Base-by-base conservation (phyloP, 164 flowering plant genomes). In the Nymphaea colorata region DNA sequence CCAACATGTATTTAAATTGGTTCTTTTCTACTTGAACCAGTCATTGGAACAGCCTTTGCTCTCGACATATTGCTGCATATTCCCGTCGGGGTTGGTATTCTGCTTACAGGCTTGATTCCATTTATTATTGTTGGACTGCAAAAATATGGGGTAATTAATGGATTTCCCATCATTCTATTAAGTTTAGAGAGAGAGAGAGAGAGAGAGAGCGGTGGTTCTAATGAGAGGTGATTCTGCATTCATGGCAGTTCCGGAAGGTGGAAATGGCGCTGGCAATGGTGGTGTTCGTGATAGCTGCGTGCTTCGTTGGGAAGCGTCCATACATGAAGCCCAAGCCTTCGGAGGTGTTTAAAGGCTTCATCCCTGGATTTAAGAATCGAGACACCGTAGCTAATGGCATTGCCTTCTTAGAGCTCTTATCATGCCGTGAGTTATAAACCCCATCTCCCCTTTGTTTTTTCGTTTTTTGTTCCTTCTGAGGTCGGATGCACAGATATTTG, bases 11-110 rank as follows among this genome's bases (percentile, higher is more conserved):
- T n/a, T n/a, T 17, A 25, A 25, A 25, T 25, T 3, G 14, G 57
- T 0, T 51, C 14, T 51, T 51, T 51, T 51, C 55, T 47, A 25
- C 57, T 51, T 51, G 3, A 51, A 8, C 12, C 63, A 72, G 75
- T 72, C 59, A 72, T 72, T 11, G 75, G 75, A 10, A 68, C 71
- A 4, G 75, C 75, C 12, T 72, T 72, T 64, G 75, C 75, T 57
- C 70, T 72, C 59, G 67, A 72, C 64, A 64, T 72, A 36, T 71
- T 72, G 53, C 62, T 72, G 59, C 17, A 68, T 18, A 43, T 68
- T n/a, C 75, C 75, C 59, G 64, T 72, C 18, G 68, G 75, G 75
- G 55, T 36, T 64, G 75, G 68, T 4, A 68, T 71, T 6, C 61
- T 71, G 5, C 60, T 71, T 25, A 67, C 73, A 12, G 73, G 73